phyloP scores from a whole-genome alignment of 2,329 filamentous ascomycete species.

The Paecilomyces formosus region DNA sequence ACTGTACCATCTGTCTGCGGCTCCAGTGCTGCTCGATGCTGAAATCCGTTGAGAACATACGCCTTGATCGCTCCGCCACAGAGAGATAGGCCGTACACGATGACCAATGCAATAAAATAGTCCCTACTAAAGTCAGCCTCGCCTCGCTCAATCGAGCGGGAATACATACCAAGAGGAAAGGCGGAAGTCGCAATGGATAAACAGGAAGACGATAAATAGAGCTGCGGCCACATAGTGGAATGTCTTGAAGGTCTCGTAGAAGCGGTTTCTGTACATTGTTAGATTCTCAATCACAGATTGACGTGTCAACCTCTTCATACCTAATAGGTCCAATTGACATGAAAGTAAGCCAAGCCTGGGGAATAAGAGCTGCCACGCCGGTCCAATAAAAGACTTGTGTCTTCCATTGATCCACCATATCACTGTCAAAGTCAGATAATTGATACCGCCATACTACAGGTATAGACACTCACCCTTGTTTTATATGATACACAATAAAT shows the following conservation, averaged over 20 bases:
- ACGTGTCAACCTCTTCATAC: slow-evolving; percentile 4
- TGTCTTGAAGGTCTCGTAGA: slow-evolving; percentile 56
- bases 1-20: slow-evolving; percentile 36
- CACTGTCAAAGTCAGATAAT: slow-evolving; percentile 13
- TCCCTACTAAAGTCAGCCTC: slow-evolving; percentile 33
- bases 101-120: slow-evolving; percentile 53
- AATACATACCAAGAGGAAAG: slow-evolving; percentile 45
- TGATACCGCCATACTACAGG: neutral
- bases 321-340: slow-evolving; percentile 19
- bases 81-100: slow-evolving; percentile 44
- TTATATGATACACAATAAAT: slow-evolving; percentile 46
- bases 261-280: slow-evolving; percentile 35
- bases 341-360: slow-evolving; percentile 49
- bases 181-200: slow-evolving; percentile 52
- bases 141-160: neutral
- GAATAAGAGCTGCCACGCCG: slow-evolving; percentile 46
- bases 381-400: slow-evolving; percentile 45
- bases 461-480: slow-evolving; percentile 16
- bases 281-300: no score
- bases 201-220: slow-evolving; percentile 53
- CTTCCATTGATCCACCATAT: slow-evolving; percentile 40
- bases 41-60: slow-evolving; percentile 44
- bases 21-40: slow-evolving; percentile 35
- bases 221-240: slow-evolving; percentile 47
- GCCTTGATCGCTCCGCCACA: slow-evolving; percentile 41